Evolutionary conservation across 345 rosid genomes (phyloP).

Genomic region (Lepidium didymum): DNA sequence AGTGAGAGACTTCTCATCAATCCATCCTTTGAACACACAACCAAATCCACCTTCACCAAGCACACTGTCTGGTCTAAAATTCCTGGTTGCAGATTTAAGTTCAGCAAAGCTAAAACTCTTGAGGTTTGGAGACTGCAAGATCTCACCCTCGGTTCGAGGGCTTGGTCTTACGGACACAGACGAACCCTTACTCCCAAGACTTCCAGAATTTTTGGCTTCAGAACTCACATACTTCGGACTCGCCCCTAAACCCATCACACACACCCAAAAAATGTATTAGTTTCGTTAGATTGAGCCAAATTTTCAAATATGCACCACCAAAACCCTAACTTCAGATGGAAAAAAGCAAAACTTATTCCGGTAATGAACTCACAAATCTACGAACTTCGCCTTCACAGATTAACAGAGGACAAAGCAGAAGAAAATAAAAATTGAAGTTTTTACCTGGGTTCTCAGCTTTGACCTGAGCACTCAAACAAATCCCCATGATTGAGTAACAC

Average conservation of each 20-base stretch:
- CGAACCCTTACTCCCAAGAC: constrained; percentile 37
- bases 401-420: neutral
- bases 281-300: neutral
- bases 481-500: constrained; percentile 50
- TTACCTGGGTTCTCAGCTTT: constrained; percentile 71
- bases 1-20: constrained; percentile 54
- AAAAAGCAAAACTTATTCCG: neutral
- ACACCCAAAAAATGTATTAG: neutral
- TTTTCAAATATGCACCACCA: neutral
- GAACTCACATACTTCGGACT: constrained; percentile 25
- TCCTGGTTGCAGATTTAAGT: constrained; percentile 63
- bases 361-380: neutral
- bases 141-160: constrained; percentile 67
- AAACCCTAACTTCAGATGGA: neutral
- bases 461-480: constrained; percentile 79
- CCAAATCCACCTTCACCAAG: constrained; percentile 85
- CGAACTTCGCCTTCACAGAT: constrained; percentile 25
- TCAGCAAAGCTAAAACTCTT: constrained; percentile 52
- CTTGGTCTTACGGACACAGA: constrained; percentile 39
- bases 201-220: constrained; percentile 26
- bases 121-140: constrained; percentile 55
- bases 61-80: constrained; percentile 73
- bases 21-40: constrained; percentile 79
- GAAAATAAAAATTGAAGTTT: neutral
- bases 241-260: constrained; percentile 27